These are phyloP conservation scores for Lecanicillium sp. DNA, from an alignment of 2,329 filamentous ascomycete species.

Conservation along the genomic window DNA sequence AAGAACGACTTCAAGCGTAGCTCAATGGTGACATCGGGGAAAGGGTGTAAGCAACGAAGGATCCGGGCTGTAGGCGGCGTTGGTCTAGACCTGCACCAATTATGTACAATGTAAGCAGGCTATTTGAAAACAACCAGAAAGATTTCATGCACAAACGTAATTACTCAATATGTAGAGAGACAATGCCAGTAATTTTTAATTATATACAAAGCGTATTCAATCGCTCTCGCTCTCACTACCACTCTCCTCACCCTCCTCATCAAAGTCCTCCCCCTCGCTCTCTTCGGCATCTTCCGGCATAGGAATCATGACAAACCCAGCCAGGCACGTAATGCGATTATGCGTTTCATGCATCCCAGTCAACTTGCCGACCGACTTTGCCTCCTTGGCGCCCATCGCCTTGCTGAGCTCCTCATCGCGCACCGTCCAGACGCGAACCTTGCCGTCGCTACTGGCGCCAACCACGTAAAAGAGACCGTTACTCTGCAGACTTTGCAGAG, in stretches of 20 bases:
- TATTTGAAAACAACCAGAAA: too few relatives aligned
- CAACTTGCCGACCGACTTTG: slow-evolving; percentile 51
- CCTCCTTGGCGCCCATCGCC: slow-evolving; percentile 18
- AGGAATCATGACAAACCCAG: slow-evolving; percentile 76
- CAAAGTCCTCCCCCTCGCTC: slow-evolving; percentile 42
- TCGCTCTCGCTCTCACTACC: slow-evolving; percentile 26
- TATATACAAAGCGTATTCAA: neutral
- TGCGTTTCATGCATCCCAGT: slow-evolving; percentile 76
- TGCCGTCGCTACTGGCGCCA: slow-evolving; percentile 77
- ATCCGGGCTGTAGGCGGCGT: too few relatives aligned
- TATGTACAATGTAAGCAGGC: too few relatives aligned
- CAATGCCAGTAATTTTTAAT: neutral
- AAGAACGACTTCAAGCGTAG: too few relatives aligned
- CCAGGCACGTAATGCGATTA: slow-evolving; percentile 82
- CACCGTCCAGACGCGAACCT: slow-evolving; percentile 69
- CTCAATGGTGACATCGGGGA: too few relatives aligned
- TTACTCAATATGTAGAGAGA: too few relatives aligned
- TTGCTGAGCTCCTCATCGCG: slow-evolving; percentile 29
- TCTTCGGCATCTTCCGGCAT: slow-evolving; percentile 52
- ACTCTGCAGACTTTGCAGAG: slow-evolving; percentile 40
- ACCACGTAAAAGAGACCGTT: slow-evolving; percentile 47
- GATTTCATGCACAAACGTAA: too few relatives aligned
- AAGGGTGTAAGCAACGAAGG: too few relatives aligned
- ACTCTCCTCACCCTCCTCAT: slow-evolving; percentile 27
- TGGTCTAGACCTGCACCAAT: too few relatives aligned